Base-by-base conservation (phyloP, 2,329 filamentous ascomycete species). In the Colletotrichum limetticola region DNA sequence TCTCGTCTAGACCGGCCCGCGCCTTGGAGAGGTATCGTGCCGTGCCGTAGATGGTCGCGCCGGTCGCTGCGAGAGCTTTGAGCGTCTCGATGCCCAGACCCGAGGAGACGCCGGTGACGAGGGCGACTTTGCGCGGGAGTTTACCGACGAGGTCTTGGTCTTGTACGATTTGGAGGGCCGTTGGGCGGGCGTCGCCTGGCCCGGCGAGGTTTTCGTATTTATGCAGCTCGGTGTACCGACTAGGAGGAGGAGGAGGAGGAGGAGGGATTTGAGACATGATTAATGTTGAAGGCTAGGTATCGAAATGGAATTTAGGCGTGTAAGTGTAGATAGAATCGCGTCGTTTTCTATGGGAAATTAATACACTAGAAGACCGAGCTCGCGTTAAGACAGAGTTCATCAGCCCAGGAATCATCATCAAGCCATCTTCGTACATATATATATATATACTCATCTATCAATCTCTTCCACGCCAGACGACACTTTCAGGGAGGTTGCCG, bases 31-130 rank as follows among this genome's bases (percentile, higher is more conserved):
- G 24, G 11, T 64, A 28, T 7, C 24, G 49, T 3, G 32, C 28
- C 9, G 49, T 37, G n/a, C 46, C 24, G 14, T 35, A 66, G 26
- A 60, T 14, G 6, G 60, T 60, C 1, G 55, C 61, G 6, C 55
- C 55, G 24, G 67, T 59, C 1, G 61, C 61, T 3, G 55, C 42
- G 19, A 49, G 42, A 3, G 42, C 42, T 49, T 49, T 49, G 42
- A 49, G 42, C 42, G 42, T 49, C 7, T 49, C 42, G 7, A 49
- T 49, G 19, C 42, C 42, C 8, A 49, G 55, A 0, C 84, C 85
- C 24, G 82, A 79, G 4, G 81, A 81, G 8, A 76, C 76, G 8
- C 85, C 85, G 1, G 85, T 86, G 59, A 87, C 79, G 19, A 86
- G 73, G 9, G 81, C 76, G 30, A 83, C 79, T 66, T 83, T 62